A percentile compares a stretch with the other conserved stretches of the same genome.
Evolutionary conservation across 2,329 filamentous ascomycete species (phyloP).

Genomic region (Periconia macrospinosa): DNA sequence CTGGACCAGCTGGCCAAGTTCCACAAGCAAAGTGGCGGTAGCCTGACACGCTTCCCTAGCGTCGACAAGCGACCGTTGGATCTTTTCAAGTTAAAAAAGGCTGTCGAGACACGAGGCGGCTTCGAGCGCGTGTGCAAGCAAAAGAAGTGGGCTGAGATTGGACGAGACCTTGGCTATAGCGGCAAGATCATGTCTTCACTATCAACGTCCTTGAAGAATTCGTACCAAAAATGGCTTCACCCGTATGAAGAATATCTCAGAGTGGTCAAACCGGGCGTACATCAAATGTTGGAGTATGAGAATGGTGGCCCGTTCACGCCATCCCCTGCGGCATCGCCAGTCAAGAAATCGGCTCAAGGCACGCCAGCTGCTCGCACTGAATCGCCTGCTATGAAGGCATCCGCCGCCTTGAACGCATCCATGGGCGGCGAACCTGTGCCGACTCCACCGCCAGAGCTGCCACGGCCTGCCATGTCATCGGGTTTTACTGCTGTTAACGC

Average conservation of each 20-base stretch:
- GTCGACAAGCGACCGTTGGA: constrained; percentile 98
- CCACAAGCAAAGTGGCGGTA: constrained; percentile 94
- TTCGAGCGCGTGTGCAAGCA: constrained; percentile 96
- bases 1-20: constrained; percentile 94
- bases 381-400: constrained; percentile 67
- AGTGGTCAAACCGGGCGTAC: constrained; percentile 90
- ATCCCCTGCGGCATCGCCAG: constrained; percentile 72
- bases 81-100: constrained; percentile 93
- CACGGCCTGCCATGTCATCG: constrained; percentile 54
- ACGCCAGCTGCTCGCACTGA: constrained; percentile 60
- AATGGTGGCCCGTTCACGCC: constrained; percentile 89
- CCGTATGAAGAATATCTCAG: constrained; percentile 95
- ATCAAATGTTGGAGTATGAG: constrained; percentile 90
- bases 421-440: constrained; percentile 45
- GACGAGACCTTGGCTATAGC: constrained; percentile 92
- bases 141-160: constrained; percentile 99
- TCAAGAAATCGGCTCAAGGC: constrained; percentile 58
- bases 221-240: constrained; percentile 93
- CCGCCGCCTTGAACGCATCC: constrained; percentile 59
- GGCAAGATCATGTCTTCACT: constrained; percentile 99
- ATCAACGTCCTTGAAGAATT: constrained; percentile 97
- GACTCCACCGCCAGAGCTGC: constrained; percentile 58
- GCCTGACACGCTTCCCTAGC: constrained; percentile 89
- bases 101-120: constrained; percentile 89
- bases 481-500: constrained; percentile 75